Percentiles rank a stretch among this genome's conserved stretches.
Conservation (phyloP, 1,284 basidiomycete genomes). For the Bjerkandera adusta region DNA sequence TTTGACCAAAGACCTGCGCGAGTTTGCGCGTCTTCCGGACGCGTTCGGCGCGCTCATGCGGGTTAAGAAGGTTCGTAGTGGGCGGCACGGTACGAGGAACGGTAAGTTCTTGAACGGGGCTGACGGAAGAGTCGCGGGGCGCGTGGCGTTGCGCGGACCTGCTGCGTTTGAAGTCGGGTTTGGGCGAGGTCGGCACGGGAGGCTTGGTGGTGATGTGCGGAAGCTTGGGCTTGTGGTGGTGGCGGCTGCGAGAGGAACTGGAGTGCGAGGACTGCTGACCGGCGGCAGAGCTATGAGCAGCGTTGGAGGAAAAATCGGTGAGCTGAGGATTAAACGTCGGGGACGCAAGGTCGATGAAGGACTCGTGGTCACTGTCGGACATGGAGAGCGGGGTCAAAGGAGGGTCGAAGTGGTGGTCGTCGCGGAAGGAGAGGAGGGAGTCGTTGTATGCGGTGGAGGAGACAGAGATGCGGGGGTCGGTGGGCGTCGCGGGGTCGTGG, state of each 20-base stretch:
- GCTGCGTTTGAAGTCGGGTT: too few species aligned
- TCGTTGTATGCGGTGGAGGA: slow-evolving; percentile 41
- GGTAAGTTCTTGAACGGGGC: background rate
- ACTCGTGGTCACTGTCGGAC: slow-evolving; percentile 38
- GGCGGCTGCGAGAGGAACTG: background rate
- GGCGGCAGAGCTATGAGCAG: background rate
- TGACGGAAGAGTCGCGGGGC: background rate
- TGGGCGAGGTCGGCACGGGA: slow-evolving; percentile 16
- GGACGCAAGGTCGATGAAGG: slow-evolving; percentile 58
- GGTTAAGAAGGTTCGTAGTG: slow-evolving; percentile 65
- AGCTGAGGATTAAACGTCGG: slow-evolving; percentile 29
- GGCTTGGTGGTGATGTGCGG: slow-evolving; percentile 19
- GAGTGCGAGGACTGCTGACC: background rate
- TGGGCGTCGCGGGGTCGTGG: slow-evolving; percentile 34
- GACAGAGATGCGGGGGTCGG: slow-evolving; percentile 41
- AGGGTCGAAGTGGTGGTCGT: slow-evolving; percentile 25
- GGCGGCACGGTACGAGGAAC: slow-evolving; percentile 38
- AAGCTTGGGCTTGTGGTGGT: slow-evolving; percentile 6
- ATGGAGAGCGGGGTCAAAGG: slow-evolving; percentile 25
- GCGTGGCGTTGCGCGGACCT: slow-evolving; percentile 1
- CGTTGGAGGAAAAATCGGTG: slow-evolving; percentile 17
- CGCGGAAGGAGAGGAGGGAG: slow-evolving; percentile 26
- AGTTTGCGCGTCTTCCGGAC: slow-evolving; percentile 75
- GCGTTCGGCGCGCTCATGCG: slow-evolving; percentile 68
- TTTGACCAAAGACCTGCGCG: slow-evolving; percentile 72